These are phyloP conservation scores for Chrysochromulina parva DNA, from an alignment of 78 protist genomes.

Conservation along the genomic window DNA sequence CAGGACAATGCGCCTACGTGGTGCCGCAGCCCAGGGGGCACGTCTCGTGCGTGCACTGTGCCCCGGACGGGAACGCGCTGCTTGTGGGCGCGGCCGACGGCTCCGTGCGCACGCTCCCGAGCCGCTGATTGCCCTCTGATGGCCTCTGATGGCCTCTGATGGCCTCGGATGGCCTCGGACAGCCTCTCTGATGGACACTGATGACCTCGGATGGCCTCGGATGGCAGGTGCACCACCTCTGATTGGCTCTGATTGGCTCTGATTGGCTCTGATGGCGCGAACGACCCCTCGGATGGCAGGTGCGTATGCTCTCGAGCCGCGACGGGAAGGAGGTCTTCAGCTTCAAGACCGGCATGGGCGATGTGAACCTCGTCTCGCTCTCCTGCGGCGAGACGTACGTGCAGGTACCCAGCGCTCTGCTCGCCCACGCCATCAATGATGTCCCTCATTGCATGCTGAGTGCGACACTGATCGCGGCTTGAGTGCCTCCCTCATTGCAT, in stretches of 20 bases:
- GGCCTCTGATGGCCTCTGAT: too few relatives aligned
- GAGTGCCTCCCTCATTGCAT: background rate
- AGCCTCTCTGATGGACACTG: too few relatives aligned
- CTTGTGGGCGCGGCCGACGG: constrained; percentile 1
- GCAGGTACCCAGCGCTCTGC: background rate
- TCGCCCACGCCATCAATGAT: too few relatives aligned
- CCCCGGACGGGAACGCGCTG: background rate
- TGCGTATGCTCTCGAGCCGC: background rate
- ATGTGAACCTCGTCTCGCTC: constrained; percentile 3
- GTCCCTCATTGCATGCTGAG: background rate
- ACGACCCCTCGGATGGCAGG: too few relatives aligned
- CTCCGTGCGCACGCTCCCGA: background rate
- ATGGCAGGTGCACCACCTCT: too few relatives aligned
- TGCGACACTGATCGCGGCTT: background rate
- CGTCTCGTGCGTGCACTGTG: background rate
- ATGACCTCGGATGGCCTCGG: too few relatives aligned
- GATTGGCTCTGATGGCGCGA: too few relatives aligned
- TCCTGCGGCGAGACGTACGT: background rate
- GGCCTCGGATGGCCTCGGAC: too few relatives aligned
- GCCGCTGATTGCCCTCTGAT: too few relatives aligned
- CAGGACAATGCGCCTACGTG: background rate
- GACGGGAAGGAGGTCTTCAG: background rate
- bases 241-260: too few relatives aligned
- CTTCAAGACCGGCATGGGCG: background rate
- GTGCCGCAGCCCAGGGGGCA: background rate